phyloP scores from a whole-genome alignment of 495 filamentous ascomycete genomes.

The Tuber indicum region DNA sequence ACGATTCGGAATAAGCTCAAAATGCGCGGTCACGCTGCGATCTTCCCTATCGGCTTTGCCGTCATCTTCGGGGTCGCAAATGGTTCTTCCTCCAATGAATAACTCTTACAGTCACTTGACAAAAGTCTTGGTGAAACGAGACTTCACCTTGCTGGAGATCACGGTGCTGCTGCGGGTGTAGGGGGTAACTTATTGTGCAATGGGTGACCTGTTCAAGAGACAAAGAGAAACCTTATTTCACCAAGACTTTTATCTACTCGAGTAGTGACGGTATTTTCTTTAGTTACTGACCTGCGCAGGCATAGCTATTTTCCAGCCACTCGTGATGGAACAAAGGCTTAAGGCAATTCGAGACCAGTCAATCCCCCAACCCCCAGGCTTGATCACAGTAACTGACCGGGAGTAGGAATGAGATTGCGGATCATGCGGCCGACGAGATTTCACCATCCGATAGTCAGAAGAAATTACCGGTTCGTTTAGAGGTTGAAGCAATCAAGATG shows the following conservation, averaged over 20 bases:
- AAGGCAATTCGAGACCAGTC: constrained; percentile 23
- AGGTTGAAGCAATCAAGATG: not conserved
- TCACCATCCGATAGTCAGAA: not conserved
- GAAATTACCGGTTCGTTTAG: not conserved
- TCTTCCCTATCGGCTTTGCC: constrained; percentile 30
- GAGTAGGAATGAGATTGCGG: not conserved
- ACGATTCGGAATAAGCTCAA: not conserved
- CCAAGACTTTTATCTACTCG: too few species aligned
- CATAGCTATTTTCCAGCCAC: constrained; percentile 33
- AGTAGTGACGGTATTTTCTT: not conserved
- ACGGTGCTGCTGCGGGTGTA: too few species aligned
- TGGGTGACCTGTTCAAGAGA: too few species aligned
- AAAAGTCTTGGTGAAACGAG: too few species aligned
- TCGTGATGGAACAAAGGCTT: constrained; percentile 27
- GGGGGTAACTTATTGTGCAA: too few species aligned
- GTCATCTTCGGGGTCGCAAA: constrained; percentile 30
- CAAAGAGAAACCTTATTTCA: too few species aligned
- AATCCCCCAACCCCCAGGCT: not conserved
- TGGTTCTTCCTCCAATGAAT: constrained; percentile 6
- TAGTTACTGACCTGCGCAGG: constrained; percentile 13
- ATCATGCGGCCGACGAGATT: not conserved
- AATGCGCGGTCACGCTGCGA: constrained; percentile 26
- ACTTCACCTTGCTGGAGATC: too few species aligned
- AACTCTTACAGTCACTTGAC: too few species aligned
- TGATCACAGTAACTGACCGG: not conserved